phyloP scores from a whole-genome alignment of 2,329 filamentous ascomycete species.

The Tolypocladium pustulatum region DNA sequence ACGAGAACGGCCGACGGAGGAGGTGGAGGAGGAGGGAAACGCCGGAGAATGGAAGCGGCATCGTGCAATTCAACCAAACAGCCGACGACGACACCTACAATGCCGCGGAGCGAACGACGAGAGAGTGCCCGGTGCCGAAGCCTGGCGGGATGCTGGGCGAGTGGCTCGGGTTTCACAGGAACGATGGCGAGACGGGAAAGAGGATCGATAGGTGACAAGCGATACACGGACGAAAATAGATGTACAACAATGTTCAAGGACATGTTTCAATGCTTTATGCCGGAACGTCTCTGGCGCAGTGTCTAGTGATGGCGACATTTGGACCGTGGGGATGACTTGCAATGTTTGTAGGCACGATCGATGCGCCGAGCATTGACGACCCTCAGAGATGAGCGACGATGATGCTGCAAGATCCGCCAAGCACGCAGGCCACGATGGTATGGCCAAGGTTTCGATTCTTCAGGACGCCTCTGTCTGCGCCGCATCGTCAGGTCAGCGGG shows the following conservation, averaged over 20 bases:
- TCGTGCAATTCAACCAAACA: conserved; percentile 35
- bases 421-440: not conserved
- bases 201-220: conserved; percentile 13
- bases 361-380: not conserved
- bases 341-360: not conserved
- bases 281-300: not conserved
- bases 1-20: conserved; percentile 33
- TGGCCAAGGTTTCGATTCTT: not conserved
- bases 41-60: conserved; percentile 30
- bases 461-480: not conserved
- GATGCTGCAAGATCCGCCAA: not conserved
- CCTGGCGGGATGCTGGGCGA: conserved; percentile 69
- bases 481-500: not conserved
- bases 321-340: not conserved
- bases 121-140: conserved; percentile 90
- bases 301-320: not conserved
- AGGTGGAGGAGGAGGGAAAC: conserved; percentile 29
- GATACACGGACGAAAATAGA: not conserved
- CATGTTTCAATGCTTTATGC: not conserved
- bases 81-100: conserved; percentile 23
- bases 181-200: conserved; percentile 11
- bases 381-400: not conserved
- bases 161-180: conserved; percentile 57
- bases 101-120: conserved; percentile 33
- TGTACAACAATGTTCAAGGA: conserved; percentile 2